phyloP scores from a whole-genome alignment of 2,329 filamentous ascomycete species.

The Chrysosporium keratinophilum region DNA sequence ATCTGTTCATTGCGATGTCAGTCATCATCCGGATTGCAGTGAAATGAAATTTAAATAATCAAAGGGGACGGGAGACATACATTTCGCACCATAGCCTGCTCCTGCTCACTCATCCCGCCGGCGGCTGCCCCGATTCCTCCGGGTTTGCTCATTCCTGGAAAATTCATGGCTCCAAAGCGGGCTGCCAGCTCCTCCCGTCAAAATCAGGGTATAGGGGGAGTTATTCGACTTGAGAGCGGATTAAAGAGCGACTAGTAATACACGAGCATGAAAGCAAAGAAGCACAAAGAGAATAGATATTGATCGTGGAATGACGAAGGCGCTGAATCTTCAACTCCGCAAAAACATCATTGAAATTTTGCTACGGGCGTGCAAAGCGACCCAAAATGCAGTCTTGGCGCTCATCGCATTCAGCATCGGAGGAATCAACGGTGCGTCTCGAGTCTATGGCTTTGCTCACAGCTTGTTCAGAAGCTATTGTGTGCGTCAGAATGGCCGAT shows the following conservation, averaged over 20 bases:
- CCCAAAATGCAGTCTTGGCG: not conserved
- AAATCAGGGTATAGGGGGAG: not conserved
- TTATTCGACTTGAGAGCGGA: not conserved
- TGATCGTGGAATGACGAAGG: not conserved
- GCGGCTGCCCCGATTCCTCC: constrained; percentile 21
- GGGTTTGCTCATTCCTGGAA: constrained; percentile 27
- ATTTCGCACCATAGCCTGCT: constrained; percentile 40
- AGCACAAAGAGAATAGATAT: not conserved
- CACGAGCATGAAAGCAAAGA: not conserved
- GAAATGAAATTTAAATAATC: not conserved
- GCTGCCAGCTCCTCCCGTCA: not conserved
- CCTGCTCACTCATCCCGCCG: constrained; percentile 38
- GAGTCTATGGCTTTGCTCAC: not conserved
- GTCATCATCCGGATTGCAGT: not conserved
- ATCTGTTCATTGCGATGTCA: constrained; percentile 45
- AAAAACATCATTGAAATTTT: not conserved
- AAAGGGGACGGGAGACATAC: constrained; percentile 22
- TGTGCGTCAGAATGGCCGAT: too few species aligned
- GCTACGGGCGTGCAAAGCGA: not conserved
- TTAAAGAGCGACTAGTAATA: constrained; percentile 5
- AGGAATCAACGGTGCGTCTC: not conserved
- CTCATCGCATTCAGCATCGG: not conserved
- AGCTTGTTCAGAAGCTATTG: too few species aligned
- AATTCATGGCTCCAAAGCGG: constrained; percentile 24
- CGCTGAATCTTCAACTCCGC: not conserved